Evolutionary conservation across 495 filamentous ascomycete genomes (phyloP).

Genomic region (Penicillium cosmopolitanum): DNA sequence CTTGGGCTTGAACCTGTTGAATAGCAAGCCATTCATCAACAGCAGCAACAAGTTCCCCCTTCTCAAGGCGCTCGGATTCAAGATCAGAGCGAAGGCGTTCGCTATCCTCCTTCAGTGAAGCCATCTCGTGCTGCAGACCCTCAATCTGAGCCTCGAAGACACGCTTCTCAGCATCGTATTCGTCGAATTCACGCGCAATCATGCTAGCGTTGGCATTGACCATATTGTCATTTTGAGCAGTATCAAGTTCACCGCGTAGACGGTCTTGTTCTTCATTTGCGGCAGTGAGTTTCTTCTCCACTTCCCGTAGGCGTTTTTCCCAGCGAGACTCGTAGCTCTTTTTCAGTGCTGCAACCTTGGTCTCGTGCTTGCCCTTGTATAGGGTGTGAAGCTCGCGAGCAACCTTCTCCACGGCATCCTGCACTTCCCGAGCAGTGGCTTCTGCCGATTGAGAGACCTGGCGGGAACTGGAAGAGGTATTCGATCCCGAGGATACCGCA

Average conservation of each 20-base stretch:
- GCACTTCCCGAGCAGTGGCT: constrained; percentile 58
- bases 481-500: constrained; percentile 30
- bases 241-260: constrained; percentile 64
- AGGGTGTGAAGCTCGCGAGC: constrained; percentile 85
- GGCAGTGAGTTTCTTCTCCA: constrained; percentile 70
- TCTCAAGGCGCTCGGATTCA: constrained; percentile 83
- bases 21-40: constrained; percentile 86
- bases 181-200: constrained; percentile 48
- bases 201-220: constrained; percentile 50
- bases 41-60: constrained; percentile 88
- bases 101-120: constrained; percentile 66
- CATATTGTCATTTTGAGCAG: constrained; percentile 51
- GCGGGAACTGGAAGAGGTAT: constrained; percentile 15
- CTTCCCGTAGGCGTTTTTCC: constrained; percentile 80
- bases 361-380: constrained; percentile 97
- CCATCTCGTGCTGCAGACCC: constrained; percentile 69
- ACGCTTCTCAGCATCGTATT: constrained; percentile 53
- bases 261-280: constrained; percentile 74
- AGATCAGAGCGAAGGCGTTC: constrained; percentile 62
- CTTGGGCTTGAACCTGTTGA: constrained; percentile 43
- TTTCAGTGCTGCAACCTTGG: constrained; percentile 90
- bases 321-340: constrained; percentile 90
- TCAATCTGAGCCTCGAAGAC: constrained; percentile 67
- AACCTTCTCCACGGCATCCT: constrained; percentile 89
- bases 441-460: constrained; percentile 32